These are phyloP conservation scores for Helicocarpus griseus DNA, from an alignment of 2,329 filamentous ascomycete genomes.

Conservation along the genomic window DNA sequence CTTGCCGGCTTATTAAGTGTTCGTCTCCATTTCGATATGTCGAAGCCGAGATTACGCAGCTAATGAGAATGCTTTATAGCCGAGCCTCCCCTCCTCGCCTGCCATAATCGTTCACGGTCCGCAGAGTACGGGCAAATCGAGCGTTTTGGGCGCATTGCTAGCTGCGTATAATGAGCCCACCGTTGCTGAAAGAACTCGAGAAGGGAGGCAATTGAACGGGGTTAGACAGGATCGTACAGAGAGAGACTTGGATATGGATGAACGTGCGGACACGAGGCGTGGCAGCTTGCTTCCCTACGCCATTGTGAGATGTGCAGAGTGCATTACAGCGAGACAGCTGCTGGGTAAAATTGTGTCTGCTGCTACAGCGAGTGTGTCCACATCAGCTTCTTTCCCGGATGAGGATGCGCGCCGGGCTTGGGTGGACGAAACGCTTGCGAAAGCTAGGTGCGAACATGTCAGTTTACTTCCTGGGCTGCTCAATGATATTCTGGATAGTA, in stretches of 20 bases:
- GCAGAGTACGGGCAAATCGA: slow-evolving; percentile 77
- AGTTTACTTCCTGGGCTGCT: slow-evolving; percentile 67
- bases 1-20: not conserved
- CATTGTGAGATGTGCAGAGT: slow-evolving; percentile 35
- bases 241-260: not conserved
- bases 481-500: slow-evolving; percentile 30
- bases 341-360: slow-evolving; percentile 37
- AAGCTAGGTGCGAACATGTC: slow-evolving; percentile 67
- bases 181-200: not conserved
- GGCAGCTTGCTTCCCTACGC: slow-evolving; percentile 23
- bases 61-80: slow-evolving; percentile 16
- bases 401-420: slow-evolving; percentile 17
- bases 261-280: not conserved
- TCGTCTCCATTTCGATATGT: not conserved
- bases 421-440: slow-evolving; percentile 36
- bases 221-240: not conserved
- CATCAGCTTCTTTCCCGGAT: not conserved
- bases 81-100: slow-evolving; percentile 52
- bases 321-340: slow-evolving; percentile 37
- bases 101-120: slow-evolving; percentile 76
- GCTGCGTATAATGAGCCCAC: slow-evolving; percentile 49
- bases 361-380: slow-evolving; percentile 20
- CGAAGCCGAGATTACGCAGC: not conserved
- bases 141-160: slow-evolving; percentile 56
- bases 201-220: not conserved